Base-by-base conservation (phyloP, 1,284 basidiomycete species). In the Cutaneotrichosporon sp. region DNA sequence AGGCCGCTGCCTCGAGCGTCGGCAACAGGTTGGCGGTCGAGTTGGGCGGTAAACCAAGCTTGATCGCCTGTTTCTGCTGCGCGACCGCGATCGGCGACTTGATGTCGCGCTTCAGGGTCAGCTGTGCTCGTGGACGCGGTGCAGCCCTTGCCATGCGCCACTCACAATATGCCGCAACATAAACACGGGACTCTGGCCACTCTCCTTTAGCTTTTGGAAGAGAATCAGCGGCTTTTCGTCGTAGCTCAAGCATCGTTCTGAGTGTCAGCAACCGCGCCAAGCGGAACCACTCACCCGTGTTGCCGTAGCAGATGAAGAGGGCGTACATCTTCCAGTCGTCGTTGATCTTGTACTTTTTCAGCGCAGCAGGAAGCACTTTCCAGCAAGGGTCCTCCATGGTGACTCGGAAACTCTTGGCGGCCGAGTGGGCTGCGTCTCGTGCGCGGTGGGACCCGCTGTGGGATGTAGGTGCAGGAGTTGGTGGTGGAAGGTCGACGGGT, bases 321-420 rank as follows among this genome's bases (percentile, higher is more conserved):
- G 94, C 96, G 77, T 98, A 98, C 67, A 90, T 87, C 78, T 90
- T 87, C 93, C 94, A 98, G 72, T 92, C 93, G 65, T 98, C 96
- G 69, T 93, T 93, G 76, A 98, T 97, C 71, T 91, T 91, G 77
- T 98, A 99, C 76, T 97, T 97, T 77, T 97, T 97, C 60, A 99
- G 79, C 15, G 96, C 96, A 0, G 94, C 93, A 0, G 96, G 94
- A 15, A 99, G 78, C 15, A 99, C 94, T 69, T 96, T 97, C 86
- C 89, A 94, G 51, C 93, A 96, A 0, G 96, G 94, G 73, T 98
- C 96, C 57, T 98, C 94, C 57, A 98, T 75, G 59, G 89, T 80
- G 22, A 81, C 81, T 20, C 76, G 70, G 68, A 80, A 80, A 58
- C 77, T 77, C 30, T 79, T 78, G 40, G 78, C 76, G 0, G 72